Conservation (phyloP, 1,284 basidiomycete species). For the Microbotryomycetes sp. region DNA sequence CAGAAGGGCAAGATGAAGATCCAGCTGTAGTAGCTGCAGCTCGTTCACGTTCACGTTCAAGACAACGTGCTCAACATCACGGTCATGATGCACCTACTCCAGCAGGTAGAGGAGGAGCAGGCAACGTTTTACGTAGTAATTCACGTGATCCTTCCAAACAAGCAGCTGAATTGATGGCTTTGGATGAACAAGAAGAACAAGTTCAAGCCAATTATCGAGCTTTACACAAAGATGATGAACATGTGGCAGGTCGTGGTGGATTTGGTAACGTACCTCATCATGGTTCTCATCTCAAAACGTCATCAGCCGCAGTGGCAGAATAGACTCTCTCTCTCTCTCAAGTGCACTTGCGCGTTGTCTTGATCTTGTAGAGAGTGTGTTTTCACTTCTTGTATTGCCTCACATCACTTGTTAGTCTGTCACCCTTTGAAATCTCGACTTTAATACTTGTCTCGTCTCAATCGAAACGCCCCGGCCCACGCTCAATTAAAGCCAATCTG, state of each 20-base stretch:
- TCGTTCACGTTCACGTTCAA: conserved; percentile 25
- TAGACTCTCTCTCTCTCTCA: neutral
- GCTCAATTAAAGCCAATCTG: too few species aligned
- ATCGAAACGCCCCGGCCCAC: too few species aligned
- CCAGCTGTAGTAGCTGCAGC: conserved; percentile 16
- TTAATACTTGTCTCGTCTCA: too few species aligned
- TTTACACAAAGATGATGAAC: conserved; percentile 14
- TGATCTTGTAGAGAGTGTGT: too few species aligned
- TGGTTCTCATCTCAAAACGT: neutral
- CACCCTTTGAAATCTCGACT: too few species aligned
- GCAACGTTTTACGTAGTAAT: conserved; percentile 14
- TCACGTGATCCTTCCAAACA: conserved; percentile 3
- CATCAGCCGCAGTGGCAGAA: neutral
- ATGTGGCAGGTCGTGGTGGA: conserved; percentile 19
- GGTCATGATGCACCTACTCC: conserved; percentile 20
- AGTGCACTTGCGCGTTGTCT: neutral
- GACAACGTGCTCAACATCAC: conserved; percentile 19
- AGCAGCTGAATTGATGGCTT: conserved; percentile 6
- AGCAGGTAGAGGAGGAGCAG: conserved; percentile 20
- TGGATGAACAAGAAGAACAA: conserved; percentile 9
- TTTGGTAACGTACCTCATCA: conserved; percentile 16
- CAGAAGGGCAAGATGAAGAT: neutral
- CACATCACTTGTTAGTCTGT: too few species aligned
- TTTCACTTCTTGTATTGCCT: too few species aligned
- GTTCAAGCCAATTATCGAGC: conserved; percentile 14